Percentiles rank a stretch among this genome's conserved stretches.
phyloP scores from a whole-genome alignment of 2,329 filamentous ascomycete species.

The Cordyceps farinosa region DNA sequence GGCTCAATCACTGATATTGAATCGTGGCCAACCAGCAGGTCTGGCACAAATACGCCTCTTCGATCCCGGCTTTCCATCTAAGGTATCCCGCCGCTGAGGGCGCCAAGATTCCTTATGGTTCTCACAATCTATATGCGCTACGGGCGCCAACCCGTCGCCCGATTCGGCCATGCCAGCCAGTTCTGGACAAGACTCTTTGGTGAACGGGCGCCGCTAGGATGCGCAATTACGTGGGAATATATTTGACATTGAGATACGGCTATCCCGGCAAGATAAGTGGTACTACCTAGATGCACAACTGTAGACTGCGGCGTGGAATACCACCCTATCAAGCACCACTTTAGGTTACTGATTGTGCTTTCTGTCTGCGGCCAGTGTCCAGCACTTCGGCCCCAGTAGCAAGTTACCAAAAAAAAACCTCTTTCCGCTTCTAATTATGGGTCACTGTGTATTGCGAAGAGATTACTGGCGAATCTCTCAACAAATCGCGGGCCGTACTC shows the following conservation, averaged over 20 bases:
- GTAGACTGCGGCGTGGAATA: neutral
- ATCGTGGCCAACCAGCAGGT: neutral
- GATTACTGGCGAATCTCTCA: neutral
- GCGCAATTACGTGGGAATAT: neutral
- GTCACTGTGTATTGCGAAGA: neutral
- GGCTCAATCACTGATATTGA: neutral
- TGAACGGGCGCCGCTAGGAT: neutral
- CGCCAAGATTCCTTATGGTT: neutral
- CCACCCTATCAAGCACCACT: neutral
- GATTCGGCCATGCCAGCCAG: neutral
- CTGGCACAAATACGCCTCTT: neutral
- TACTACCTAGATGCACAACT: neutral
- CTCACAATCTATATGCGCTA: neutral
- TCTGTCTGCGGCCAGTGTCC: neutral
- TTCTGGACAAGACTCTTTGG: neutral
- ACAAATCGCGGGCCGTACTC: neutral
- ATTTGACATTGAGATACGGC: neutral
- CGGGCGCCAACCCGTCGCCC: neutral
- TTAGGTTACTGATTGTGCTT: neutral
- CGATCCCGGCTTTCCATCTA: constrained; percentile 9
- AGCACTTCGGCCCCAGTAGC: neutral
- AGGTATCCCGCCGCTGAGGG: neutral
- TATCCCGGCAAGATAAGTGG: neutral
- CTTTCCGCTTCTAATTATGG: constrained; percentile 12
- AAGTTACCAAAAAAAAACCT: neutral